A percentile compares a stretch with the other conserved stretches of the same genome.
Evolutionary conservation across 2,329 filamentous ascomycete species (phyloP).

Genomic region (Penicillium sp.): DNA sequence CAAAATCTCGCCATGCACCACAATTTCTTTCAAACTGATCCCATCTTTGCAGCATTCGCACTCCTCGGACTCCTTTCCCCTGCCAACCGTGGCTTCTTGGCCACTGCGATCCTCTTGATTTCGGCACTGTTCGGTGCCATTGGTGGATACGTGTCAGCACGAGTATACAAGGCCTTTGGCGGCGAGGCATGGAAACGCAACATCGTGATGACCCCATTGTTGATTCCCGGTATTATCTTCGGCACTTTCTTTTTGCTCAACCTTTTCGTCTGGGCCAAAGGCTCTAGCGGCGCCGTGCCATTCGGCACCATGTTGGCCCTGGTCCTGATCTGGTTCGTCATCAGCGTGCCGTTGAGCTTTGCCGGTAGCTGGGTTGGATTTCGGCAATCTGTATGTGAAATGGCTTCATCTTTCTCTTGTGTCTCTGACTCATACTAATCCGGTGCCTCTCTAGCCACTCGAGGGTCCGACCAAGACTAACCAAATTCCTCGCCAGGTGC

Average conservation of each 20-base stretch:
- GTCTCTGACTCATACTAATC: slow-evolving; percentile 7
- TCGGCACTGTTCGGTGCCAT: slow-evolving; percentile 92
- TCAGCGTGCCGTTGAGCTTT: slow-evolving; percentile 87
- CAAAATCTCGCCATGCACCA: neutral
- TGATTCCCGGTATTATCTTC: slow-evolving; percentile 86
- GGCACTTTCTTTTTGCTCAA: slow-evolving; percentile 87
- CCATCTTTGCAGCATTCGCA: slow-evolving; percentile 62
- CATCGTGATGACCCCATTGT: slow-evolving; percentile 79
- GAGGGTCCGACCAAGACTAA: slow-evolving; percentile 88
- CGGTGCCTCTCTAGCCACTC: slow-evolving; percentile 49
- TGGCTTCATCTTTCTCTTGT: neutral
- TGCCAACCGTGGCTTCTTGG: slow-evolving; percentile 89
- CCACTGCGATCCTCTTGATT: slow-evolving; percentile 87
- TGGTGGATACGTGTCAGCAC: slow-evolving; percentile 83
- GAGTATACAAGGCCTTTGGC: slow-evolving; percentile 90
- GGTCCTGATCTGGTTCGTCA: slow-evolving; percentile 92
- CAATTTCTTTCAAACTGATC: slow-evolving; percentile 7
- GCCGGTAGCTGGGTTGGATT: slow-evolving; percentile 93
- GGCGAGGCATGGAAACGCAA: slow-evolving; percentile 94
- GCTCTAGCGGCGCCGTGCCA: slow-evolving; percentile 88
- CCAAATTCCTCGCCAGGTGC: slow-evolving; percentile 96
- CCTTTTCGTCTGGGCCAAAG: slow-evolving; percentile 91
- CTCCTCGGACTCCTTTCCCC: slow-evolving; percentile 92
- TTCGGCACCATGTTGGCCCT: slow-evolving; percentile 96
- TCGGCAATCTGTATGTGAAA: slow-evolving; percentile 55